phyloP scores from a whole-genome alignment of 768 basidiomycete genomes.

The Lentinula lateritia region DNA sequence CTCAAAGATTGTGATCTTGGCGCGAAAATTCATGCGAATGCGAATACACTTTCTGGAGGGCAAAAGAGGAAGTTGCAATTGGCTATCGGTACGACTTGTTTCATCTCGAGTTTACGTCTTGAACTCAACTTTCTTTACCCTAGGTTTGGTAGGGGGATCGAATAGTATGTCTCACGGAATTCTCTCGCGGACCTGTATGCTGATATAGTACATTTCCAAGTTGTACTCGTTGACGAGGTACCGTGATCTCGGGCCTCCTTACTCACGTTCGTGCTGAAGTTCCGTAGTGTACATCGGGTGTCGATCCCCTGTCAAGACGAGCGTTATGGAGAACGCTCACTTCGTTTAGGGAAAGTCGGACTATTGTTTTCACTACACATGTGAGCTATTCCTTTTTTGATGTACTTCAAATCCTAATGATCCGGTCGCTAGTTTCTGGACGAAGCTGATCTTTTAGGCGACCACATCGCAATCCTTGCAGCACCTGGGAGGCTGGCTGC shows the following conservation, averaged over 20 bases:
- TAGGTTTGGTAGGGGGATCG: conserved; percentile 68
- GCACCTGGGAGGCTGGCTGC: conserved; percentile 74
- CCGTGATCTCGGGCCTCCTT: neutral
- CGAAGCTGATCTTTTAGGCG: conserved; percentile 74
- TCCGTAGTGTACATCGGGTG: conserved; percentile 64
- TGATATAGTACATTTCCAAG: conserved; percentile 14
- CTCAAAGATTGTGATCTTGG: conserved; percentile 68
- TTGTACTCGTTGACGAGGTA: conserved; percentile 55
- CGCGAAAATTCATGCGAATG: conserved; percentile 63
- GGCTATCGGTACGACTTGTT: conserved; percentile 37
- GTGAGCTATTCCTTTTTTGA: conserved; percentile 27
- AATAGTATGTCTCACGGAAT: conserved; percentile 39
- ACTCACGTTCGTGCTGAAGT: neutral
- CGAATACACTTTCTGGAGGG: conserved; percentile 66
- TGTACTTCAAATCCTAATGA: neutral
- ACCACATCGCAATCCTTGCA: conserved; percentile 69
- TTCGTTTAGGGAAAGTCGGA: conserved; percentile 57
- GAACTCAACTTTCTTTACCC: neutral
- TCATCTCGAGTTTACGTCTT: neutral
- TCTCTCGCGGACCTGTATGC: neutral
- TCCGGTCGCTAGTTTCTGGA: conserved; percentile 52
- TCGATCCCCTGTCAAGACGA: conserved; percentile 75
- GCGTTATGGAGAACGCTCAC: conserved; percentile 75
- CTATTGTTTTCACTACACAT: conserved; percentile 77
- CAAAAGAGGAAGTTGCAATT: conserved; percentile 82